Conservation (phyloP, 2,329 filamentous ascomycete genomes). For the Pseudodiploospora longispora region DNA sequence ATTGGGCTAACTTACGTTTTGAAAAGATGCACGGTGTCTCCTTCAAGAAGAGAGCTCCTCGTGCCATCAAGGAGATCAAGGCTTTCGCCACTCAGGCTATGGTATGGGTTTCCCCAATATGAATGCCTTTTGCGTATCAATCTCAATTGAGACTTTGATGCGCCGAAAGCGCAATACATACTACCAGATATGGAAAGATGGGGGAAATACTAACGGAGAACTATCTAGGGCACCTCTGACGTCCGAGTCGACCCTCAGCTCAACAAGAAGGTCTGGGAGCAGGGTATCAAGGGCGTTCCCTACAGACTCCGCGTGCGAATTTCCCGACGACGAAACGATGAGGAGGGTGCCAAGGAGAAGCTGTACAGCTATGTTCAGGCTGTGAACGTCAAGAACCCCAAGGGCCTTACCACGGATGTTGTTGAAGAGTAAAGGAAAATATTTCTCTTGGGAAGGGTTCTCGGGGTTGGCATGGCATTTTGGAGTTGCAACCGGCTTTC, state of each 20-base stretch:
- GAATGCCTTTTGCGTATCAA: no score
- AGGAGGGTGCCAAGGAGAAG: conserved; percentile 99
- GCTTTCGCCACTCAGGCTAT: conserved; percentile 87
- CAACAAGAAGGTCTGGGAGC: conserved; percentile 99
- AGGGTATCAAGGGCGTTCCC: conserved; percentile 96
- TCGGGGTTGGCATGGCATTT: conserved; percentile 36
- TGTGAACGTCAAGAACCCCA: conserved; percentile 98
- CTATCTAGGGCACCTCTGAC: conserved; percentile 76
- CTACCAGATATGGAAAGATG: background rate
- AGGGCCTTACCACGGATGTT: conserved; percentile 89
- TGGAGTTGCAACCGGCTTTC: conserved; percentile 38
- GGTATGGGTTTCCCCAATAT: conserved; percentile 53
- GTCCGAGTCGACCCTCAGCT: conserved; percentile 97
- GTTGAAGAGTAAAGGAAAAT: conserved; percentile 60
- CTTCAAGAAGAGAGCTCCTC: conserved; percentile 99
- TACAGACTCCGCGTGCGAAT: conserved; percentile 97
- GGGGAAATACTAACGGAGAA: conserved; percentile 14
- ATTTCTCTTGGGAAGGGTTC: conserved; percentile 33
- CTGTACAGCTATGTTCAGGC: conserved; percentile 99
- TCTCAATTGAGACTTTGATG: no score
- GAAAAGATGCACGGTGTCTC: conserved; percentile 83
- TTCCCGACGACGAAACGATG: conserved; percentile 99
- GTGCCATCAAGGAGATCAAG: conserved; percentile 99
- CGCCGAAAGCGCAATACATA: no score
- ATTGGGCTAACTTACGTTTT: conserved; percentile 9